Evolutionary conservation across 805 yeast species (phyloP).

Genomic region (Candida ovalis): DNA sequence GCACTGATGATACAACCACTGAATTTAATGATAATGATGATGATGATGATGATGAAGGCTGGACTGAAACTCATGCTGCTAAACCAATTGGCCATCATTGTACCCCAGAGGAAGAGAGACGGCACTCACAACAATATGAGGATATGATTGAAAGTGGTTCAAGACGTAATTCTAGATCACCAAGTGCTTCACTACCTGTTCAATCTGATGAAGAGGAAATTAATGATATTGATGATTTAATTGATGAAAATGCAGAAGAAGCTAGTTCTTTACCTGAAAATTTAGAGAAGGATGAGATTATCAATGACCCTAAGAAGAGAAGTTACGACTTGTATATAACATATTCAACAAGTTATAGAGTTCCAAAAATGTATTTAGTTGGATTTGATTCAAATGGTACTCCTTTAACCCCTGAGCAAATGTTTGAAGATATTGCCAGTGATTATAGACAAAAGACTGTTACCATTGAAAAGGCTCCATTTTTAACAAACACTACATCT

Average conservation of each 20-base stretch:
- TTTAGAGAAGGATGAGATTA: conserved; percentile 36
- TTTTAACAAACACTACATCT: conserved; percentile 65
- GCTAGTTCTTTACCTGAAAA: conserved; percentile 26
- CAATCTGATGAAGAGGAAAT: conserved; percentile 29
- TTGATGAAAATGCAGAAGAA: conserved; percentile 33
- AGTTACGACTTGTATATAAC: conserved; percentile 87
- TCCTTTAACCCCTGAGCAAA: conserved; percentile 80
- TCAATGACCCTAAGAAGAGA: conserved; percentile 45
- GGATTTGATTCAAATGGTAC: conserved; percentile 83
- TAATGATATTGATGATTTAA: conserved; percentile 39
- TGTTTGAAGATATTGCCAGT: conserved; percentile 91
- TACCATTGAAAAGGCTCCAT: conserved; percentile 91
- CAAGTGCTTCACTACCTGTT: conserved; percentile 6
- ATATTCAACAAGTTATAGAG: conserved; percentile 92
- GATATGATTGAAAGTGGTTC: conserved; percentile 23
- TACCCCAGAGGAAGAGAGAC: conserved; percentile 21
- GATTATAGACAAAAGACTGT: conserved; percentile 96
- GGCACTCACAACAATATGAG: conserved; percentile 23
- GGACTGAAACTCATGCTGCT: conserved; percentile 43
- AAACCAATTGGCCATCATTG: conserved; percentile 15
- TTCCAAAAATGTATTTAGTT: conserved; percentile 88
- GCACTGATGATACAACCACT: conserved; percentile 30
- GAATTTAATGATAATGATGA: conserved; percentile 23
- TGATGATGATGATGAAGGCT: conserved; percentile 49
- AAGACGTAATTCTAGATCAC: neutral